Evolutionary conservation across 345 rosid genomes (phyloP), one percentile per base, ranked within the genome.

Genomic region (Citrus maxima): DNA sequence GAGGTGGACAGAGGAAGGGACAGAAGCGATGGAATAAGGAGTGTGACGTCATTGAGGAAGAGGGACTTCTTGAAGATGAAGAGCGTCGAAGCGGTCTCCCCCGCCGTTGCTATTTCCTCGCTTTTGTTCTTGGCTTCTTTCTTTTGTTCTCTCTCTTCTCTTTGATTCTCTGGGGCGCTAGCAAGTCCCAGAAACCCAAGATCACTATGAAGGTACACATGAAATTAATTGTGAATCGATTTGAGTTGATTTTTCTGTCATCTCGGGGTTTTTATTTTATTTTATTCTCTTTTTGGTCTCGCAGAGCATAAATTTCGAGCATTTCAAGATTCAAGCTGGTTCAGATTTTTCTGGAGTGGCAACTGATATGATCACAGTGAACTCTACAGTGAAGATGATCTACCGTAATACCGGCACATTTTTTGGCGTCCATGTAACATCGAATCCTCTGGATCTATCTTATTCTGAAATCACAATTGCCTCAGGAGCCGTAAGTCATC

Each of bases 391-490:
- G 59, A 93, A 86, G 79, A 83, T 96, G 89, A 73, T 85, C 62
- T 96, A 96, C 75, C 85, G 93, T 1, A 96, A 94, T 90, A 91
- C 90, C 0, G 99, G 98, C 78, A 92, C 98, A 14, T 96, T 96
- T 82, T 96, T 96, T 40, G 99, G 99, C 13, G 95, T 93, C 54
- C 98, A 94, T 75, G 99, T 94, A 24, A 83, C 94, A 25, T 84
- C 99, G 19, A 79, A 94, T 64, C 94, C 97, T 5, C 58, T 92
- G 13, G 98, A 96, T 84, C 94, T 94, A 13, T 80, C 86, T 22
- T 90, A 83, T 80, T 87, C 91, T 34, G 84, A 94, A 13, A 83
- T 94, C 83, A 83, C 82, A 35, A 81, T 96, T 8, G 99, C 92
- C 66, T 88, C 98, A 1, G 99, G 99, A 83, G 62, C 87, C 1